Evolutionary conservation across 257 asterid genomes (phyloP), one percentile per base, ranked within the genome.

Genomic region (Eustoma russellianum): DNA sequence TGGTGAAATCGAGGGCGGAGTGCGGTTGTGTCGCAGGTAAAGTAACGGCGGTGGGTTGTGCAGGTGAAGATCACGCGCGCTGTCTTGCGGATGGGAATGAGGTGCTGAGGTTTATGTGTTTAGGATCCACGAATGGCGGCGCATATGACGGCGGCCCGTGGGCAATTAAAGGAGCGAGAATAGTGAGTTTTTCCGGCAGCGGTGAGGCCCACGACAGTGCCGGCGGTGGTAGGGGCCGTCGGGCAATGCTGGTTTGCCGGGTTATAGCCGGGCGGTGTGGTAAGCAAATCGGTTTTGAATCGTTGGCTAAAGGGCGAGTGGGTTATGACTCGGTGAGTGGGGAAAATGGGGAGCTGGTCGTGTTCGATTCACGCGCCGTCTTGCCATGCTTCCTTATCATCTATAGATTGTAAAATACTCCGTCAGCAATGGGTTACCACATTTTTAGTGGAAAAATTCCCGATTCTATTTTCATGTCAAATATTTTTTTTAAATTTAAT

Each of bases 1-100:
- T 41, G 1, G 95, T 85, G 40, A 91, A 72, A 38, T 47, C 68
- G 12, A 60, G 79, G 24, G 88, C 79, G 53, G 55, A 74, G 9
- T 63, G 47, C 8, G 74, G 55, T 2, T n/a, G n/a, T n/a, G n/a
- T n/a, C n/a, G n/a, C n/a, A n/a, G n/a, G n/a, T n/a, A n/a, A n/a
- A n/a, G n/a, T n/a, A n/a, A n/a, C n/a, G n/a, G 50, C 46, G 5
- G 61, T 47, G 7, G 72, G 51, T 2, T 45, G 46, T 5, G 70
- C 66, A 30, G 55, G 70, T 2, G 94, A 79, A 46, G 95, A 83
- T 74, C 82, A 77, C 78, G 92, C 69, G 46, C 90, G 98, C 13
- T 88, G 94, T 65, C 55, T 77, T 2, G 98, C 98, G 13, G 98
- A 91, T 50, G 98, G 98, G 63, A 91, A 91, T 40, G 98, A 91